Evolutionary conservation across 305 asterid genomes (phyloP).

Genomic region (Fraxinus angustifolia): DNA sequence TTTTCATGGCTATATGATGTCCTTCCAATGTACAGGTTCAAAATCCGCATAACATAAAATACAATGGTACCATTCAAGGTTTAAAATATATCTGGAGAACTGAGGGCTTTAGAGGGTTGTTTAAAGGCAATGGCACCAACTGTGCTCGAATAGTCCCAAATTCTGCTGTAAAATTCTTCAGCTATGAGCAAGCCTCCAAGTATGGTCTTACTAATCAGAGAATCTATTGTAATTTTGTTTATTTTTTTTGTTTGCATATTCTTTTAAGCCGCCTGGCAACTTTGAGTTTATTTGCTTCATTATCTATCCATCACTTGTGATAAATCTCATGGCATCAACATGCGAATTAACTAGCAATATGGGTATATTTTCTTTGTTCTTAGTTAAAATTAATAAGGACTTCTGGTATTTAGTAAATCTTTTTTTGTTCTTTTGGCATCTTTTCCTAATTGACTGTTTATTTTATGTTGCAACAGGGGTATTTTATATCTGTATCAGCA

Average conservation of each 20-base stretch:
- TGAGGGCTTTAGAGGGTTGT: slow-evolving; percentile 39
- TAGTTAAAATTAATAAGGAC: neutral
- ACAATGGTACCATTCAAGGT: slow-evolving; percentile 39
- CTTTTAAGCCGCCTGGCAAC: neutral
- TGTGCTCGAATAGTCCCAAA: slow-evolving; percentile 46
- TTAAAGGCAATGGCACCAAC: slow-evolving; percentile 44
- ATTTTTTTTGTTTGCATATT: neutral
- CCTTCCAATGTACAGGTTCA: slow-evolving; percentile 40
- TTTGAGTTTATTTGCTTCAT: neutral
- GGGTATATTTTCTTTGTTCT: neutral
- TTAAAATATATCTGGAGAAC: slow-evolving; percentile 39
- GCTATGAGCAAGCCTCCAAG: slow-evolving; percentile 42
- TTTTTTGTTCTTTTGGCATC: neutral
- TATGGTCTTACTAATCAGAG: slow-evolving; percentile 29
- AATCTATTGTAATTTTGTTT: neutral
- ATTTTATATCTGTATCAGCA: slow-evolving; percentile 69
- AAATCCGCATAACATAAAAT: slow-evolving; percentile 36
- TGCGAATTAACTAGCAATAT: neutral
- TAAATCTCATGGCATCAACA: neutral
- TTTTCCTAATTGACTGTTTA: slow-evolving; percentile 13
- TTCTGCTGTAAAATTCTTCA: slow-evolving; percentile 43
- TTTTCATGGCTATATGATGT: neutral
- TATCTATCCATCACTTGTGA: neutral
- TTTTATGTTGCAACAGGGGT: slow-evolving; percentile 59
- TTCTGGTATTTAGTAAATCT: neutral